Evolutionary conservation across 768 basidiomycete genomes (phyloP).

Genomic region (Lentinula guzmanii): DNA sequence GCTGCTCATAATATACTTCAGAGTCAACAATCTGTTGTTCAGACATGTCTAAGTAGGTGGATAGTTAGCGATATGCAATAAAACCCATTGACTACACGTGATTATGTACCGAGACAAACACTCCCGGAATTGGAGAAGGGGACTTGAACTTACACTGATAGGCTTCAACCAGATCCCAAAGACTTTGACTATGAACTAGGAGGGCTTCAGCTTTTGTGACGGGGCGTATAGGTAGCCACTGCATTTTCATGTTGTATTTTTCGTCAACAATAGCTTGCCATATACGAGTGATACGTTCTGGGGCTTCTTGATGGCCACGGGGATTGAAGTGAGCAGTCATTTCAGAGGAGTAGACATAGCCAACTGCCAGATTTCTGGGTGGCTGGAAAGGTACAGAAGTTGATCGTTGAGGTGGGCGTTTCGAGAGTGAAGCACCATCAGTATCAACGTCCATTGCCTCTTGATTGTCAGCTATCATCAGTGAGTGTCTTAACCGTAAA

Average conservation of each 20-base stretch:
- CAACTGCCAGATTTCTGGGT: constrained; percentile 39
- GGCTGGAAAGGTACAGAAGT: constrained; percentile 24
- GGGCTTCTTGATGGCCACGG: constrained; percentile 61
- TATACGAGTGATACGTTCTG: constrained; percentile 79
- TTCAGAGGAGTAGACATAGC: constrained; percentile 79
- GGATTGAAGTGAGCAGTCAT: constrained; percentile 82
- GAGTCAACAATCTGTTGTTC: constrained; percentile 71
- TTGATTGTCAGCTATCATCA: not conserved
- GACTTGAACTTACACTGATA: constrained; percentile 62
- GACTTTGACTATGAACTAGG: constrained; percentile 85
- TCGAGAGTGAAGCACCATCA: not conserved
- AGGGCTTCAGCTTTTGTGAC: constrained; percentile 75
- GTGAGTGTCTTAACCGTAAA: not conserved
- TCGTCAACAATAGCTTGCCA: constrained; percentile 56
- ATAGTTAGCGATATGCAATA: not conserved
- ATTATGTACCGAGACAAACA: not conserved
- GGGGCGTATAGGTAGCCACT: constrained; percentile 62
- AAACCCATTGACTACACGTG: not conserved
- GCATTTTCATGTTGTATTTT: constrained; percentile 63
- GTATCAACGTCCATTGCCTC: not conserved
- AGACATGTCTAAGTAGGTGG: constrained; percentile 50
- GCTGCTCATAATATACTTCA: constrained; percentile 78
- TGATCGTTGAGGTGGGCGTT: constrained; percentile 21
- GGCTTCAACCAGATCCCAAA: constrained; percentile 86
- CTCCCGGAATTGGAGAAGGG: not conserved